Evolutionary conservation across 1,139 yeast species (phyloP), one percentile per base, ranked within the genome.

Genomic region (Taphrina pruni): DNA sequence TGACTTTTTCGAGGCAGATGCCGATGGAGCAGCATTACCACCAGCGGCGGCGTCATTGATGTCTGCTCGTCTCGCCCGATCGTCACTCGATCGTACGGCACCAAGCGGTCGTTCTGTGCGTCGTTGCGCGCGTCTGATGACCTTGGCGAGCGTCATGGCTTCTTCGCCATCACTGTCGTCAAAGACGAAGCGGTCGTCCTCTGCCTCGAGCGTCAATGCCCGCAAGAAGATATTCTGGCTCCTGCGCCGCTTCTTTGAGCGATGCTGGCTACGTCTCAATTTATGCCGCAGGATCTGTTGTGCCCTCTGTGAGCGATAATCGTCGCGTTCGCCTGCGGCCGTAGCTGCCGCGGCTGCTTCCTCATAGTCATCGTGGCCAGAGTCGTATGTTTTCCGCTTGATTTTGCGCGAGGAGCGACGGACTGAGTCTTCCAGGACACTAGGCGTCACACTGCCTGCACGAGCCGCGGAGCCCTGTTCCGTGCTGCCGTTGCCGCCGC

Each of bases 401-500:
- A 64, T 58, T 21, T 64, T 64, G 12, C 67, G 54, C 36, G 67
- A 64, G 21, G 67, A 64, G 35, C 67, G 60, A 36, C 67, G 60
- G 21, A 57, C 52, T 7, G 67, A 41, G 12, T 64, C 67, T 9
- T 46, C 61, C 21, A 62, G 38, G 14, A 39, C 26, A 21, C 50
- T 39, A 7, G 67, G 67, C 6, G 54, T 54, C 17, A 46, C 48
- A n/a, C 46, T 43, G 26, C 45, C 41, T n/a, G 60, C 60, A 5
- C 51, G 17, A 14, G 39, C 36, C 36, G 54, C 55, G 11, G 54
- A 50, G n/a, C 54, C 54, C 58, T 35, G 41, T 6, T 54, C 43
- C 26, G 46, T 54, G 6, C 43, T 26, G 11, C 54, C 54, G 32
- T 26, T 26, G 32, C 32, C 32, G 32, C 32, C 32, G 4, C 32